These are phyloP conservation scores for Leavenworthia alabamica DNA, from an alignment of 345 rosid species.

Conservation along the genomic window DNA sequence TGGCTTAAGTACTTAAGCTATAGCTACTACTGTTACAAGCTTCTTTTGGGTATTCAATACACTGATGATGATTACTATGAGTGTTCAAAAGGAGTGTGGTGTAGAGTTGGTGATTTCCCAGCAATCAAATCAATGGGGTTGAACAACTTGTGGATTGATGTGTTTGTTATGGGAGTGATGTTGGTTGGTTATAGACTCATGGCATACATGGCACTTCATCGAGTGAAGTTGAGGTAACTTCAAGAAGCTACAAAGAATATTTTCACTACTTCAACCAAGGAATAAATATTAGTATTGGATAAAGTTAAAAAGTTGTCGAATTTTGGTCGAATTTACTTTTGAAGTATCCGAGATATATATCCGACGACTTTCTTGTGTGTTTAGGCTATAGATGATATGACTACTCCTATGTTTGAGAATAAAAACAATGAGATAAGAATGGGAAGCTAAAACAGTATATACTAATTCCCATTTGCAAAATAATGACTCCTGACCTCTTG, in stretches of 20 bases:
- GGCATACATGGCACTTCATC: constrained; percentile 76
- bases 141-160: constrained; percentile 74
- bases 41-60: constrained; percentile 93
- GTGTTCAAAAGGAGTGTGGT: constrained; percentile 63
- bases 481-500: too few relatives aligned
- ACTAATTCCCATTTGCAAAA: constrained; percentile 29
- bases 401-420: constrained; percentile 26
- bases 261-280: constrained; percentile 38
- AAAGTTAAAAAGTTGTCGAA: constrained; percentile 31
- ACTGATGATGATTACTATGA: constrained; percentile 61
- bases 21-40: constrained; percentile 94
- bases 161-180: constrained; percentile 80
- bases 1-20: constrained; percentile 98
- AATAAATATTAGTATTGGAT: constrained; percentile 41
- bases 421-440: constrained; percentile 21
- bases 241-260: constrained; percentile 16
- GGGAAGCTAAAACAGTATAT: constrained; percentile 22
- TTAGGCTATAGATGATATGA: constrained; percentile 16
- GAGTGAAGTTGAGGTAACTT: constrained; percentile 53
- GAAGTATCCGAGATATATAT: constrained; percentile 28
- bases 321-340: constrained; percentile 33
- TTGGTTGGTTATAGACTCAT: constrained; percentile 81
- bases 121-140: constrained; percentile 84
- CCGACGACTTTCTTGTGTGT: constrained; percentile 31
- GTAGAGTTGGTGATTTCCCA: constrained; percentile 81